A percentile compares a stretch with the other conserved stretches of the same genome.
Evolutionary conservation across 257 asterid genomes (phyloP).

Genomic region (Lavandula angustifolia): DNA sequence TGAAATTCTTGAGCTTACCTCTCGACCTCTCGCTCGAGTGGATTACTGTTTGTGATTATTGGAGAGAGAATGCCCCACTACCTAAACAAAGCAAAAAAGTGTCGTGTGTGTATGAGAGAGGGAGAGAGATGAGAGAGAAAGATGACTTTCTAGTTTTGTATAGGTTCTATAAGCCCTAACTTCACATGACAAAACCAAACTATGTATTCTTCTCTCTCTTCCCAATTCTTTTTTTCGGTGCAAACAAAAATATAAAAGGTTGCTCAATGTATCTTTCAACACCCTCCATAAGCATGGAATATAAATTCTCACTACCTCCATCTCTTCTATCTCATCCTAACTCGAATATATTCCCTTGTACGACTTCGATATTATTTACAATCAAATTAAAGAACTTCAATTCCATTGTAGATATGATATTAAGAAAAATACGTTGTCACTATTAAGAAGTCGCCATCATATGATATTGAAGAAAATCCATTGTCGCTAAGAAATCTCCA

Average conservation of each 20-base stretch:
- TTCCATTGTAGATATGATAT: too few species aligned
- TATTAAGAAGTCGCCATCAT: too few species aligned
- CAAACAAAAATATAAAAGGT: too few species aligned
- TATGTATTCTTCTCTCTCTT: background rate
- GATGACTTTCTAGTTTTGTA: conserved; percentile 17
- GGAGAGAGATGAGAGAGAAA: background rate
- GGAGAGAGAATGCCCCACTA: conserved; percentile 41
- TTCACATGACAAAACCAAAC: conserved; percentile 40
- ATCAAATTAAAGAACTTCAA: too few species aligned
- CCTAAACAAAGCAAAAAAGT: conserved; percentile 21
- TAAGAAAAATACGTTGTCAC: too few species aligned
- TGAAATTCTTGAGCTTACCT: conserved; percentile 34
- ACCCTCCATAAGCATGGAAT: background rate
- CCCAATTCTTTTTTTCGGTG: too few species aligned
- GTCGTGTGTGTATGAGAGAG: conserved; percentile 3
- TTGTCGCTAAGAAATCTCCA: background rate
- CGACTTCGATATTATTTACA: too few species aligned
- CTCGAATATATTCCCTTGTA: too few species aligned
- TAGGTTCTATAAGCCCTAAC: conserved; percentile 33
- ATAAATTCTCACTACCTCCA: too few species aligned
- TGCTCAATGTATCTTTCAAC: background rate
- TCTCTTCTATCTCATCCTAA: too few species aligned
- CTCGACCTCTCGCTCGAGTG: conserved; percentile 37
- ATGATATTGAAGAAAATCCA: too few species aligned
- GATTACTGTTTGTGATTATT: conserved; percentile 41